Evolutionary conservation across 441 rosid species (phyloP), one percentile per base, ranked within the genome.

Genomic region (Melastoma candidum): DNA sequence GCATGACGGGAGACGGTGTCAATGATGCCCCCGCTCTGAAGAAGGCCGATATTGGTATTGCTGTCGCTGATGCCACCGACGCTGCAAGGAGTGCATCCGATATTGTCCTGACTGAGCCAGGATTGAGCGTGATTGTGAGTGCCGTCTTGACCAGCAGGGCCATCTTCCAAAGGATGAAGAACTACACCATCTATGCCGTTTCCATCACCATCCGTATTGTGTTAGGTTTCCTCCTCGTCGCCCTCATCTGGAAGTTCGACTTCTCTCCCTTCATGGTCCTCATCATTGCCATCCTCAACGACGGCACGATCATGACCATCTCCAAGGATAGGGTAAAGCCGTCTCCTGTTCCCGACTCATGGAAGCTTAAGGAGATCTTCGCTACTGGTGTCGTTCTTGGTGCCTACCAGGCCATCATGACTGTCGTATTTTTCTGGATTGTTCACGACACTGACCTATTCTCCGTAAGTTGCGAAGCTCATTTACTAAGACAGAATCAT

Each of bases 1-100:
- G 98, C 4, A 90, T 90, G 98, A 90, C 98, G 2, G 93, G 98
- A 59, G 98, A 90, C 48, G 95, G 96, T 53, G 95, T 90, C 27
- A 90, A 90, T 27, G 96, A 90, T 63, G 96, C 96, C 22, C 98
- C 95, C 0, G 95, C 96, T 4, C 65, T 90, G 12, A 90, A 90
- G 68, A 87, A 77, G 69, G 95, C 98, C 1, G 96, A 90, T 46
- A 87, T 90, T 6, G 96, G 96, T 26, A 87, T 90, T 32, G 97
- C 96, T 2, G 97, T 90, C 12, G 97, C 78, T 4, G 96, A 85
- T 63, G 97, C 96, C 32, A 90, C 96, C 13, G 96, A 90, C 46
- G 98, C 98, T 0, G 95, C 96, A 0, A 77, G 98, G 62, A 39
- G 95, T 13, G 95, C 98, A 7, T 87, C 95, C 0, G 95, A 92